phyloP scores from a whole-genome alignment of 441 rosid species.

The Biscutella laevigata region DNA sequence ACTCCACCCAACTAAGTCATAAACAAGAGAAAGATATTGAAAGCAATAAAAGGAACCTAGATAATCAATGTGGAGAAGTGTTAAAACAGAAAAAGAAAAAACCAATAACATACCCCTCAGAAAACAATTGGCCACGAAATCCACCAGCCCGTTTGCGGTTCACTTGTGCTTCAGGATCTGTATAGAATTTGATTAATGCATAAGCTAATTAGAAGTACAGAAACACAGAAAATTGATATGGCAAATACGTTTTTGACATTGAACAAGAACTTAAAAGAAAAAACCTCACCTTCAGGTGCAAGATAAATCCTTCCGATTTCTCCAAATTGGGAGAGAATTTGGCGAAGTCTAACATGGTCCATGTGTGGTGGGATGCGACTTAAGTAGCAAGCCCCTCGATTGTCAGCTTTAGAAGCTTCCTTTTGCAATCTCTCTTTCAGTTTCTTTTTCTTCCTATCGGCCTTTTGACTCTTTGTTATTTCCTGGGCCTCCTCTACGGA shows the following conservation, averaged over 20 bases:
- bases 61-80: no score
- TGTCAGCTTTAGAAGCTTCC: conserved; percentile 50
- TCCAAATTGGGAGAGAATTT: conserved; percentile 64
- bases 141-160: conserved; percentile 45
- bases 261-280: neutral
- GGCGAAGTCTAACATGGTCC: conserved; percentile 81
- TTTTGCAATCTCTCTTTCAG: conserved; percentile 36
- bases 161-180: conserved; percentile 46
- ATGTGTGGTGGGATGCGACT: conserved; percentile 85
- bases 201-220: neutral
- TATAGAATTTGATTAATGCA: conserved; percentile 5
- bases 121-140: conserved; percentile 46
- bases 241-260: no score
- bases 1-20: conserved; percentile 81
- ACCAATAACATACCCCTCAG: conserved; percentile 62
- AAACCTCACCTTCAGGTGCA: conserved; percentile 60
- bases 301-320: conserved; percentile 83
- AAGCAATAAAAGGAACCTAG: neutral
- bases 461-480: conserved; percentile 5
- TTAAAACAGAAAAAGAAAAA: no score
- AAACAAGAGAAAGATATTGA: neutral
- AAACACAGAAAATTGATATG: neutral
- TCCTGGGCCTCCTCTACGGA: conserved; percentile 5
- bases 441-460: conserved; percentile 26
- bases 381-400: conserved; percentile 73